Base-by-base conservation (phyloP, 1,139 yeast species). In the Oligophagozyma castellii region DNA sequence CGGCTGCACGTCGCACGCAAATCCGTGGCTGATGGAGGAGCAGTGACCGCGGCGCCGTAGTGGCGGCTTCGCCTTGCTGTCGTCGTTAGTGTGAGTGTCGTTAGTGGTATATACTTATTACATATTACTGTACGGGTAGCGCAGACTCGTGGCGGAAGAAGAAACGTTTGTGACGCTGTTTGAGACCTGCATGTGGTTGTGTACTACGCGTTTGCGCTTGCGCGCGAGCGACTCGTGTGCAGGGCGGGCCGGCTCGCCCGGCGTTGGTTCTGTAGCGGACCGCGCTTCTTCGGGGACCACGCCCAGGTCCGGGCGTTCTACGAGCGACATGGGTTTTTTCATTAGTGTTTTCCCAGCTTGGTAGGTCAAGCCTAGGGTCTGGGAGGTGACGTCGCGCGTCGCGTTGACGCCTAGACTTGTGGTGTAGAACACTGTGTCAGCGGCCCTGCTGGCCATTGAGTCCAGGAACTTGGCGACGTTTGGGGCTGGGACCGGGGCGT, bases 291-390 rank as follows among this genome's bases (percentile, higher is more conserved):
- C 23, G 11, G 5, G 5, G 4, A 24, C 7, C 18, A 19, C 16
- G 18, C n/a, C 14, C 20, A 10, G 12, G 11, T 10, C 26, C n/a
- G 14, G 18, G 7, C 20, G 7, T 28, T 44, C 48, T 8, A 45
- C 37, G 44, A 43, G 37, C 2, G 48, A 45, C 18, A 46, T 37
- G 7, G 43, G 34, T 26, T 23, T 28, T n/a, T n/a, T n/a, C 5
- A 12, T 28, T 23, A 8, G 23, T 31, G 2, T 12, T 16, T 19
- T 19, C 5, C 20, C 20, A 18, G 10, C 20, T 7, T 18, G 7
- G 20, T 7, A 7, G 12, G 19, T 23, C 14, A 7, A 18, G 7
- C 20, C 20, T 18, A 18, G 7, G 7, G 20, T 18, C 11, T 22
- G 11, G 8, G 13, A 5, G 14, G 29, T 31, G 10, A 15, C 11